phyloP scores from a whole-genome alignment of 2,329 filamentous ascomycete genomes.

The Clarireedia homoeocarpa region DNA sequence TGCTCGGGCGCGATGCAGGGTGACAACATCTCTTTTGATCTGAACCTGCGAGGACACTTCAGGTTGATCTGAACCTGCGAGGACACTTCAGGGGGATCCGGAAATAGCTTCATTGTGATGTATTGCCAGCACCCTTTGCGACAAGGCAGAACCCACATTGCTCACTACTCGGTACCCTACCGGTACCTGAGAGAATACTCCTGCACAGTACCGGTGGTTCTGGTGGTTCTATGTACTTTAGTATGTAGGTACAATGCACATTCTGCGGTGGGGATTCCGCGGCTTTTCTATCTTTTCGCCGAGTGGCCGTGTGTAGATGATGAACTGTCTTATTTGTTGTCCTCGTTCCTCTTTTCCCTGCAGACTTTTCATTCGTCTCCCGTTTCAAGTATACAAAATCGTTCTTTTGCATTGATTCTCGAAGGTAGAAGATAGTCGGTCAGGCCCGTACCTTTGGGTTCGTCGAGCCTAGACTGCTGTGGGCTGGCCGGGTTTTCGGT shows the following conservation, averaged over 20 bases:
- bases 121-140: too few species aligned
- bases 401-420: not conserved
- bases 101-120: too few species aligned
- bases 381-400: not conserved
- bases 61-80: not conserved
- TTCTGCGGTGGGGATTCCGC: not conserved
- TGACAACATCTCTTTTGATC: not conserved
- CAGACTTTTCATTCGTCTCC: not conserved
- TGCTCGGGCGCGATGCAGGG: not conserved
- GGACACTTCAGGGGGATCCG: not conserved
- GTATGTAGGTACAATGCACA: not conserved
- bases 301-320: not conserved
- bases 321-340: not conserved
- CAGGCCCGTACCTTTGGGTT: not conserved
- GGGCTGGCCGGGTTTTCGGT: not conserved
- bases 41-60: not conserved
- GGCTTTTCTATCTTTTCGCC: slow-evolving; percentile 4
- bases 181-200: too few species aligned
- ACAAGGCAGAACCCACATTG: too few species aligned
- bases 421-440: slow-evolving; percentile 1
- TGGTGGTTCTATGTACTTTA: not conserved
- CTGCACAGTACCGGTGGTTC: too few species aligned
- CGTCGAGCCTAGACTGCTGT: not conserved
- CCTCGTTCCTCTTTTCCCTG: not conserved
- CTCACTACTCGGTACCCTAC: too few species aligned